Evolutionary conservation across 1,284 basidiomycete species (phyloP), one percentile per base, ranked within the genome.

Genomic region (Moesziomyces globuligerus): DNA sequence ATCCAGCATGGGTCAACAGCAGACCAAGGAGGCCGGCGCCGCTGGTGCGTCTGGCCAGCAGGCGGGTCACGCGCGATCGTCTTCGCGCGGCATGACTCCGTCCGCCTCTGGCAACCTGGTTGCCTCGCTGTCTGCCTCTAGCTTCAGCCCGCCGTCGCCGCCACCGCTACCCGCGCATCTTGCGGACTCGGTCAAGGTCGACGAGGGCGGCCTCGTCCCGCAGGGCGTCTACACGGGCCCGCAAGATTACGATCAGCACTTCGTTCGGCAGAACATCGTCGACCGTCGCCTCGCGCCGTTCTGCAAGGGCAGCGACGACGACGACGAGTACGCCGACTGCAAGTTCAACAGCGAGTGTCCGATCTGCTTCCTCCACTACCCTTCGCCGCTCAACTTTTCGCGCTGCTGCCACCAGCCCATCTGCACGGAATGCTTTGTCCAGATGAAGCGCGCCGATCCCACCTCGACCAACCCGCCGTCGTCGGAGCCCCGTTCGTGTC

Each of bases 371-470:
- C 86, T 98, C 64, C 62, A 57, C 45, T 82, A 75, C 36, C 79
- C 78, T 13, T 64, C 78, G 13, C 66, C 69, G 3, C 68, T 98
- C 84, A 98, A 98, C 83, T 90, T 90, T 71, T 96, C 94, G 21
- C 88, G 95, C 79, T 99, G 95, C 84, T 99, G 95, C 83, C 92
- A 94, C 85, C 95, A 99, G 79, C 91, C 92, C 26, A 94, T 99
- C 76, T 99, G 95, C 83, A 97, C 95, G 29, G 95, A 99, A 84
- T 99, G 95, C 83, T 98, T 99, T 81, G 94, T 98, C 17, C 94
- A 98, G 85, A 98, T 98, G 85, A 98, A 98, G 85, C 90, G 95
- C 51, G 88, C 92, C 15, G 95, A 98, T 78, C 91, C 94, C 1
- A 74, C 39, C 26, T 61, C 64, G 23, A 61, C 51, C 49, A 72